These are phyloP conservation scores for Endotrypanum monterogeii DNA, from an alignment of 208 protist genomes.

Conservation along the genomic window DNA sequence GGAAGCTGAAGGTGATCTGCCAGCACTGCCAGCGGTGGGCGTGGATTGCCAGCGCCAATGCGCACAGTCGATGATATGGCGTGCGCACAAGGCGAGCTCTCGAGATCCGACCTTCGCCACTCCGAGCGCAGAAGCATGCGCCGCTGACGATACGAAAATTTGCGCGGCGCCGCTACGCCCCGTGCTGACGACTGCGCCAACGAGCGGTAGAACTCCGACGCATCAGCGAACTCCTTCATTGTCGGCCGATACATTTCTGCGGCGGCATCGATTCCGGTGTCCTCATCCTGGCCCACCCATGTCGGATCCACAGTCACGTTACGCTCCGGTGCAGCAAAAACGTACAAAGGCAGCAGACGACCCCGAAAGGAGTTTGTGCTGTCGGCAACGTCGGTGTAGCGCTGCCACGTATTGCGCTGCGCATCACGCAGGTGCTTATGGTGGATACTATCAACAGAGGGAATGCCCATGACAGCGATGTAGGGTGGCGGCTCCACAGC, in stretches of 20 bases:
- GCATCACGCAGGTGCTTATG: slow-evolving; percentile 10
- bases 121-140: slow-evolving; percentile 5
- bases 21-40: slow-evolving; percentile 5
- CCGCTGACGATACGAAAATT: background rate
- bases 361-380: slow-evolving; percentile 12
- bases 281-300: slow-evolving; percentile 3
- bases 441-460: slow-evolving; percentile 6
- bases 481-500: background rate
- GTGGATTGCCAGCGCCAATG: background rate
- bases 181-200: background rate
- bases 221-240: slow-evolving; percentile 4
- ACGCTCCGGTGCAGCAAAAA: slow-evolving; percentile 15
- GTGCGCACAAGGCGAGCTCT: slow-evolving; percentile 9
- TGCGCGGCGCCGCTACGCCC: background rate
- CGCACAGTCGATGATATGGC: background rate
- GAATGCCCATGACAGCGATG: slow-evolving; percentile 29
- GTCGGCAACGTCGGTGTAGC: slow-evolving; percentile 14
- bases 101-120: slow-evolving; percentile 1
- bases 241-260: slow-evolving; percentile 2
- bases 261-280: background rate
- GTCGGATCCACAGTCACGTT: background rate
- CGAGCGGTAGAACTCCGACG: slow-evolving; percentile 1
- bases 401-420: slow-evolving; percentile 22
- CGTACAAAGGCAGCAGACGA: slow-evolving; percentile 21
- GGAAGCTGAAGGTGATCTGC: background rate